Evolutionary conservation across 805 yeast genomes (phyloP), one percentile per base, ranked within the genome.

Genomic region (Yamadazyma endophytica): DNA sequence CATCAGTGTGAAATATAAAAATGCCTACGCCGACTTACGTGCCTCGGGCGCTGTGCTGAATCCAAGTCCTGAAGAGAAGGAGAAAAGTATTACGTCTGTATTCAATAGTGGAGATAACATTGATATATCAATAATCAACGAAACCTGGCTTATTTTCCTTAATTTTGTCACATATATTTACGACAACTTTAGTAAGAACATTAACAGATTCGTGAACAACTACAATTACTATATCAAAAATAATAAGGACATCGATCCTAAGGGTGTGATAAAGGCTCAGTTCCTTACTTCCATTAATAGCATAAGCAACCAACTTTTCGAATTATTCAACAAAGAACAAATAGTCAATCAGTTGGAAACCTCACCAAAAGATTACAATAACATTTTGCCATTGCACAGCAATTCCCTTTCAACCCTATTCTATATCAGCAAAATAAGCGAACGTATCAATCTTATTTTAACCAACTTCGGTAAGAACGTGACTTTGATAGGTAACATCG

Each of bases 351-450:
- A 57, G 33, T 41, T 64, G 37, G 64, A 61, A 29, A 52, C 61
- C 4, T 45, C 58, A 0, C 70, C 70, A 1, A 42, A 43, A 2
- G 53, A 58, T 35, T 65, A 62, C 36, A 43, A 42, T 7, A 54
- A 51, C 12, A 61, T 65, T 36, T 45, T 65, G 17, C 72, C 72
- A 0, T 45, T 54, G 32, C 56, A 61, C 38, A 49, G 68, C 8
- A 65, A 65, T 39, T 64, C 70, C 0, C 48, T 65, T 16, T 64
- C 70, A 1, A 40, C 70, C 1, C 46, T 63, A n/a, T 58, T 46
- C 37, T 63, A 63, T 39, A 47, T 65, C 29, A 44, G 52, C 4
- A 45, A 48, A 4, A 47, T 62, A 7, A 53, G 54, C 22, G 35
- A 27, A 5, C 54, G 52, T 17, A 28, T 64, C 13, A 52, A 61